These are phyloP conservation scores for Pisolithus marmoratus DNA, from an alignment of 768 basidiomycete genomes.

Conservation along the genomic window DNA sequence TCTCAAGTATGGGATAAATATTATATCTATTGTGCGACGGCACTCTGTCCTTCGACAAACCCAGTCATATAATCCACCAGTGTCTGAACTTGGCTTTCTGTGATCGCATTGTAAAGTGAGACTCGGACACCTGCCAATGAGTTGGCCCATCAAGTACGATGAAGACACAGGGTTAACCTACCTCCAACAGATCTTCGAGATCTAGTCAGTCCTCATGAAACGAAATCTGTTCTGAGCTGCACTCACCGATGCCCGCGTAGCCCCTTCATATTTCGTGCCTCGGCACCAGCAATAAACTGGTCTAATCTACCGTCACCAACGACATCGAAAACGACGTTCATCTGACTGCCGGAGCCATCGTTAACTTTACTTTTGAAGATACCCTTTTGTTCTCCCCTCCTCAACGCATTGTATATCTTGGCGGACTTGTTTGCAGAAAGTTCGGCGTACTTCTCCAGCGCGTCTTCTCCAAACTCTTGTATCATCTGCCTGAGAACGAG, in stretches of 20 bases:
- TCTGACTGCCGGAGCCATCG: constrained; percentile 79
- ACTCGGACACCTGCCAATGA: constrained; percentile 58
- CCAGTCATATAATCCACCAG: constrained; percentile 56
- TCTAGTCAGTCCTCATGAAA: constrained; percentile 4
- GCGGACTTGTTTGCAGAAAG: constrained; percentile 68
- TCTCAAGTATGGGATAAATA: no score
- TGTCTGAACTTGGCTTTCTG: constrained; percentile 63
- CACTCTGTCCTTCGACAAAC: constrained; percentile 32
- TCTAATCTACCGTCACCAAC: constrained; percentile 67
- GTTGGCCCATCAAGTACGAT: not conserved
- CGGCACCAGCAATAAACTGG: constrained; percentile 76
- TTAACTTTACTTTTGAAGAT: constrained; percentile 68
- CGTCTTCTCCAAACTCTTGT: constrained; percentile 21
- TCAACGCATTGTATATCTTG: constrained; percentile 69
- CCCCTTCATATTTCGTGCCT: constrained; percentile 72
- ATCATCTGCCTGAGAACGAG: constrained; percentile 74
- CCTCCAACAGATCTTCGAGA: constrained; percentile 50
- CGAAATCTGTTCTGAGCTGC: constrained; percentile 4
- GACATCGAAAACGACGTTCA: constrained; percentile 90
- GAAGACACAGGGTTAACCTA: constrained; percentile 8
- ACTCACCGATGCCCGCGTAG: constrained; percentile 90
- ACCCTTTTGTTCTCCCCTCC: constrained; percentile 65
- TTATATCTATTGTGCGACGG: not conserved
- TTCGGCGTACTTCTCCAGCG: constrained; percentile 57
- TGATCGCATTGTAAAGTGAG: constrained; percentile 86